Conservation (phyloP, 768 basidiomycete species). For the Tubosaeta brunneosetosa region DNA sequence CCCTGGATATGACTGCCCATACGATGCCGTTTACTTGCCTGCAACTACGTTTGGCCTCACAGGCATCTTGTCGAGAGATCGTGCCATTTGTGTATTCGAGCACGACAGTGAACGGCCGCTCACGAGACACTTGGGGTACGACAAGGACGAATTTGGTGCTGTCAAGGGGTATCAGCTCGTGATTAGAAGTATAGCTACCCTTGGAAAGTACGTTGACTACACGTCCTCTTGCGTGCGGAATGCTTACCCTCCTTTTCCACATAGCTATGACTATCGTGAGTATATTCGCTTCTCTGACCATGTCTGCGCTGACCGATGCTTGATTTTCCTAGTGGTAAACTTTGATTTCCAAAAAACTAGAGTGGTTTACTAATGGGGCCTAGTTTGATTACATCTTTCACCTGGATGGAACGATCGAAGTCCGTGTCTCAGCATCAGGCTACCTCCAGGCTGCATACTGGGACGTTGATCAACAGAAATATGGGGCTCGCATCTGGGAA, state of each 20-base stretch:
- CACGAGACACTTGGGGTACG: slow-evolving; percentile 52
- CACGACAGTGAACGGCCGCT: slow-evolving; percentile 55
- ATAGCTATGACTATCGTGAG: slow-evolving; percentile 53
- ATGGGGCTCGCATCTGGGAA: slow-evolving; percentile 53
- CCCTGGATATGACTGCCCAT: slow-evolving; percentile 64
- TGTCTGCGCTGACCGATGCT: not conserved
- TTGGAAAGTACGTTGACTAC: slow-evolving; percentile 51
- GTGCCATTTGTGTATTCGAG: slow-evolving; percentile 64
- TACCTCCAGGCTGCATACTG: slow-evolving; percentile 65
- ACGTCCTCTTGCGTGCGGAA: not conserved
- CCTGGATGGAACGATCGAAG: slow-evolving; percentile 63
- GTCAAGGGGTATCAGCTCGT: slow-evolving; percentile 56
- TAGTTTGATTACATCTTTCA: slow-evolving; percentile 66
- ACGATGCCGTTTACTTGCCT: slow-evolving; percentile 56
- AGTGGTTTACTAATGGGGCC: slow-evolving; percentile 1
- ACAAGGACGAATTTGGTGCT: slow-evolving; percentile 53
- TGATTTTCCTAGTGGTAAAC: slow-evolving; percentile 28
- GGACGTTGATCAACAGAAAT: slow-evolving; percentile 43
- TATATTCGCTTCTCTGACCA: slow-evolving; percentile 1
- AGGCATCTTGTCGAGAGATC: slow-evolving; percentile 43
- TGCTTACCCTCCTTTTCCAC: not conserved
- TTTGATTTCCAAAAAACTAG: not conserved
- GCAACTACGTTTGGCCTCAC: slow-evolving; percentile 46
- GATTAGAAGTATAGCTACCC: slow-evolving; percentile 53
- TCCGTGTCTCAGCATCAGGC: slow-evolving; percentile 62